Base-by-base conservation (phyloP, 1,284 basidiomycete species). In the Sanguinoderma infundibulare region DNA sequence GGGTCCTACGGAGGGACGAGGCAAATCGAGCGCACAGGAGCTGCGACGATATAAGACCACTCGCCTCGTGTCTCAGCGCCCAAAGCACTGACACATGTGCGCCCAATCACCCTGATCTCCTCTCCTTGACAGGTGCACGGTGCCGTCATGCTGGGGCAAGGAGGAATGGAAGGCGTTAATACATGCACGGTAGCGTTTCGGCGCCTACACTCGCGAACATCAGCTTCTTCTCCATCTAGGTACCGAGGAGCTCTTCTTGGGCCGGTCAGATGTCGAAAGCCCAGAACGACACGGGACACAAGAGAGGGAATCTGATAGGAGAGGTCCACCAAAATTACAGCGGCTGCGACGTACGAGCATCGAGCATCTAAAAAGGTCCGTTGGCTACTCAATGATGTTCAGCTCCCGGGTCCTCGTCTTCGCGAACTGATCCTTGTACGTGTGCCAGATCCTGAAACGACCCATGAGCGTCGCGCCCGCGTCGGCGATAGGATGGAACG, bases 351-450 rank as follows among this genome's bases (percentile, higher is more conserved):
- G n/a, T n/a, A n/a, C 42, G 22, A 53, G 42, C 44, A 38, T 53
- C 40, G 40, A 36, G 30, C 51, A 38, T 56, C 50, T 53, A 53
- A 24, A 17, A 44, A 30, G n/a, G 39, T 36, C 36, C 40, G 12
- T 8, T 35, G 12, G 28, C 81, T 73, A 92, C 63, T 89, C 90
- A 67, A 92, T 85, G 68, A 92, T 91, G 69, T 78, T 90, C 64
- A 93, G 78, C 72, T 93, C 90, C 64, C 84, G 80, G 59, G 83
- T 84, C 44, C 93, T 82, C 30, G 88, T 81, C 70, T 90, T 87
- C 30, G 94, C 93, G 70, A 94, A 95, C 62, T 87, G 81, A 71
- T 95, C 89, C 74, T 98, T 98, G 81, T 98, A 96, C 24, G 90
- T 88, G 73, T 98, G 85, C 96, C 96, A 98, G 68, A 98, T 96